Conservation (phyloP, 2,329 filamentous ascomycete genomes). For the Colletotrichum noveboracense region DNA sequence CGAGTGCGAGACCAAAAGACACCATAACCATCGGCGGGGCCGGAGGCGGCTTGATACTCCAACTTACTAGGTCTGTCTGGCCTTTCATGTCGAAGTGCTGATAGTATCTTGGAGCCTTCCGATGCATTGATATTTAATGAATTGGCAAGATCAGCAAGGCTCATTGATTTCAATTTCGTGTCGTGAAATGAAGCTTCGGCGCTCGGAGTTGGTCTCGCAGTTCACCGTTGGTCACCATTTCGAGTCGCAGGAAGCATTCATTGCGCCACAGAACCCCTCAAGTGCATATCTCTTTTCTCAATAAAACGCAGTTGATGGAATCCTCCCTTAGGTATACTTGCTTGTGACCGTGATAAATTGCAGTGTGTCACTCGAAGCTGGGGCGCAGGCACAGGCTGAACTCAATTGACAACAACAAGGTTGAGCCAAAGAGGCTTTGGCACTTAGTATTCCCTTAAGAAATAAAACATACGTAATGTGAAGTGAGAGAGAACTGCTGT, state of each 20-base stretch:
- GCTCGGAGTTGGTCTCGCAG: neutral
- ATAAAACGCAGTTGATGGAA: accelerated
- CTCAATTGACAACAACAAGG: neutral
- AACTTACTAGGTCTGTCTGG: neutral
- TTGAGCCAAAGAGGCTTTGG: neutral
- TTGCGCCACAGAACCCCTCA: accelerated
- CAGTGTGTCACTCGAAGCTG: no score
- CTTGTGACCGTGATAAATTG: no score
- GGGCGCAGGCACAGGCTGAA: no score
- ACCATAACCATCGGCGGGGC: neutral
- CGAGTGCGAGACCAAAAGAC: neutral
- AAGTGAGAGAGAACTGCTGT: neutral
- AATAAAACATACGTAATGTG: no score
- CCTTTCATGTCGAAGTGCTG: accelerated
- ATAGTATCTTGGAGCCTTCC: neutral
- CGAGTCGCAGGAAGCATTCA: neutral
- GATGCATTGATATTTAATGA: accelerated
- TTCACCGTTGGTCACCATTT: neutral
- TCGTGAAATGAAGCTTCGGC: neutral
- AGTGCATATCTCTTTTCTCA: neutral
- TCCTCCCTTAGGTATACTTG: accelerated
- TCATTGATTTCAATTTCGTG: neutral
- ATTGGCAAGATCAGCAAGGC: neutral
- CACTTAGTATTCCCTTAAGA: neutral
- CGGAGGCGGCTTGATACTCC: neutral